These are phyloP conservation scores for Beauveria sp. DNA, from an alignment of 2,329 filamentous ascomycete species.

Conservation along the genomic window DNA sequence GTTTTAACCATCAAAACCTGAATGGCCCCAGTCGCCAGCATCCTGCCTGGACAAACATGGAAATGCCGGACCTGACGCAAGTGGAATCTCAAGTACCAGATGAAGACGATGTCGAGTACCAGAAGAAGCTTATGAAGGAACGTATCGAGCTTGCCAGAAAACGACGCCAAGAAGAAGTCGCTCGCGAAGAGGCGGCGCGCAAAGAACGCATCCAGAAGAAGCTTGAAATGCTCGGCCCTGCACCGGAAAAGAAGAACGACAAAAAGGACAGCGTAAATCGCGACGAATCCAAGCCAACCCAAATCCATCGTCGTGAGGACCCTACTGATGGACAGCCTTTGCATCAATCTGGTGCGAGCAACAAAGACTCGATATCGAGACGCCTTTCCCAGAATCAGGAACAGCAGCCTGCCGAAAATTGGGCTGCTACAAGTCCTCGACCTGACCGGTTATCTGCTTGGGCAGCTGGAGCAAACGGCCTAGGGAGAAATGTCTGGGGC, in stretches of 20 bases:
- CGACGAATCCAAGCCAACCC: constrained; percentile 29
- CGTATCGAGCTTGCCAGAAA: constrained; percentile 62
- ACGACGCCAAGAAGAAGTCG: constrained; percentile 59
- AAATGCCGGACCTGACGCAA: constrained; percentile 10
- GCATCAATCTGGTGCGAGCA: constrained; percentile 15
- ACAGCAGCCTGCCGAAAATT: constrained; percentile 25
- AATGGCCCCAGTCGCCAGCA: constrained; percentile 21
- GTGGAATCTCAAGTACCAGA: constrained; percentile 22
- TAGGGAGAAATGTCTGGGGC: constrained; percentile 62
- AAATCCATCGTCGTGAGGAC: constrained; percentile 27
- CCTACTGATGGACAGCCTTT: constrained; percentile 14
- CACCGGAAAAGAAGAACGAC: constrained; percentile 50
- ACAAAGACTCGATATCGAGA: constrained; percentile 17
- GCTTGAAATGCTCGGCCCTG: constrained; percentile 60
- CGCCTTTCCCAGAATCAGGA: constrained; percentile 27
- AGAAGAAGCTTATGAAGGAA: constrained; percentile 66
- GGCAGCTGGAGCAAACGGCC: constrained; percentile 35
- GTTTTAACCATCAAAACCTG: constrained; percentile 35
- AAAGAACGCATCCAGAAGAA: constrained; percentile 66
- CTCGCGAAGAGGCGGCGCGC: constrained; percentile 62
- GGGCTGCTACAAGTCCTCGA: constrained; percentile 32
- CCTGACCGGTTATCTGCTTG: constrained; percentile 45
- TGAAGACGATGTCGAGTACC: constrained; percentile 48
- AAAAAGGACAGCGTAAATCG: constrained; percentile 43
- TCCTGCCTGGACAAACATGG: constrained; percentile 21